Base-by-base conservation (phyloP, 2,329 filamentous ascomycete genomes). In the Fusarium napiforme region DNA sequence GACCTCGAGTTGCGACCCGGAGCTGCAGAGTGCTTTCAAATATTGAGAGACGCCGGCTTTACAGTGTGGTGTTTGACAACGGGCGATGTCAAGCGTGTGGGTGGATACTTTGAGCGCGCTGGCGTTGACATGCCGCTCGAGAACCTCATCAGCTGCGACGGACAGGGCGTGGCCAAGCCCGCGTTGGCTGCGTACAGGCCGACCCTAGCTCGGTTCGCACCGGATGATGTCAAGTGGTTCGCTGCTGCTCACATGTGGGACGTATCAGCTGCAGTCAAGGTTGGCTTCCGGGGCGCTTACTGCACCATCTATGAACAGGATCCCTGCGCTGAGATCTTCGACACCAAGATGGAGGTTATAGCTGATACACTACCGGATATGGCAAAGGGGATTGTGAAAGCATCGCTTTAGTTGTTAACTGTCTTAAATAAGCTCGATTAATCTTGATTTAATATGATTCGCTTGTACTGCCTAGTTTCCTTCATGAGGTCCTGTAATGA, bases 231-330 rank as follows among this genome's bases (percentile, higher is more conserved):
- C 67, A 83, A 83, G 50, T 90, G 87, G 87, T 90, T 89, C 76
- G 88, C 87, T 2, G 88, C 88, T 2, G 88, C 87, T 28, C 88
- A 90, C 79, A 86, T 87, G 83, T 90, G 88, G 88, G 88, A 90
- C 80, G 87, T 88, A 3, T 83, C 83, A 23, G 86, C 87, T 7
- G 88, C 88, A 37, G 59, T 37, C n/a, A 61, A 61, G 19, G 59
- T 61, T 57, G 59, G 59, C 19, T 61, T 61, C 18, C 59, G 59
- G 4, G 59, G 59, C 30, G 49, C 59, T 61, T 61, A 61, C 11
- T 61, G 59, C 23, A 61, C 59, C 6, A 57, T 61, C 12, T 61
- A 61, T 10, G 59, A 61, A 23, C 59, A 61, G 23, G 59, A 61
- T 57, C 59, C 59, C 15, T 61, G 59, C 12, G 9, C 49, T 7